Conservation (phyloP, 1,139 yeast genomes). For the Yamadazyma epiphylla region DNA sequence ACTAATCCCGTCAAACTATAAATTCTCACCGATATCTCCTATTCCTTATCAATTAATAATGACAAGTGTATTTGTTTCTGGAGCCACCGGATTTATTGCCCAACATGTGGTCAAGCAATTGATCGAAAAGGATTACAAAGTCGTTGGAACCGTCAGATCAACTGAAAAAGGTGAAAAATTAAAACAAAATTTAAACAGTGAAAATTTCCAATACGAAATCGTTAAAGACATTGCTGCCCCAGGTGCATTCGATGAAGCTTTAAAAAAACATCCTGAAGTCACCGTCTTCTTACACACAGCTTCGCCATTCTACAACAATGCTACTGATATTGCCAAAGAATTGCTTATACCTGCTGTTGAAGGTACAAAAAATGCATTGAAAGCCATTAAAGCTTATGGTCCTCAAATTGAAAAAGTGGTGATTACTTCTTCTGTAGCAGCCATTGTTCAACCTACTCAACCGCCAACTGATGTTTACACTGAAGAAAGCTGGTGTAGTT, state of each 20-base stretch:
- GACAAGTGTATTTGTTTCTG: slow-evolving; percentile 35
- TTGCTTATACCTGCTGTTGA: slow-evolving; percentile 29
- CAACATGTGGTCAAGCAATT: slow-evolving; percentile 26
- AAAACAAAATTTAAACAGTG: slow-evolving; percentile 9
- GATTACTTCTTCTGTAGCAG: slow-evolving; percentile 27
- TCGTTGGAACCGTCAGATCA: slow-evolving; percentile 59
- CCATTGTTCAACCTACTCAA: slow-evolving; percentile 13
- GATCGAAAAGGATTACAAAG: slow-evolving; percentile 41
- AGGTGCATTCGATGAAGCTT: slow-evolving; percentile 30
- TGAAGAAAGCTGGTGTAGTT: slow-evolving; percentile 36
- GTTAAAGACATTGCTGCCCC: slow-evolving; percentile 23
- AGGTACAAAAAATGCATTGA: slow-evolving; percentile 29
- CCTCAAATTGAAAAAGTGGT: slow-evolving; percentile 24
- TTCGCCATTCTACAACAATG: slow-evolving; percentile 28
- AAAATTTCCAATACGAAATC: slow-evolving; percentile 22
- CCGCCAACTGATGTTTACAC: slow-evolving; percentile 10
- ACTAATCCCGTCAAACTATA: no score
- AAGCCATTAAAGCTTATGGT: slow-evolving; percentile 21
- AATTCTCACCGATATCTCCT: no score
- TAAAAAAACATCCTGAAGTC: slow-evolving; percentile 24
- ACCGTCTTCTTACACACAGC: slow-evolving; percentile 29
- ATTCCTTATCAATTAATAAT: no score
- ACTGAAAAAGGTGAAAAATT: slow-evolving; percentile 45
- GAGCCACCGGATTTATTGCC: slow-evolving; percentile 38
- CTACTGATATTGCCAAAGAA: slow-evolving; percentile 24